Conservation (phyloP, 1,139 yeast genomes). For the Magnusiomyces tetraspermus region DNA sequence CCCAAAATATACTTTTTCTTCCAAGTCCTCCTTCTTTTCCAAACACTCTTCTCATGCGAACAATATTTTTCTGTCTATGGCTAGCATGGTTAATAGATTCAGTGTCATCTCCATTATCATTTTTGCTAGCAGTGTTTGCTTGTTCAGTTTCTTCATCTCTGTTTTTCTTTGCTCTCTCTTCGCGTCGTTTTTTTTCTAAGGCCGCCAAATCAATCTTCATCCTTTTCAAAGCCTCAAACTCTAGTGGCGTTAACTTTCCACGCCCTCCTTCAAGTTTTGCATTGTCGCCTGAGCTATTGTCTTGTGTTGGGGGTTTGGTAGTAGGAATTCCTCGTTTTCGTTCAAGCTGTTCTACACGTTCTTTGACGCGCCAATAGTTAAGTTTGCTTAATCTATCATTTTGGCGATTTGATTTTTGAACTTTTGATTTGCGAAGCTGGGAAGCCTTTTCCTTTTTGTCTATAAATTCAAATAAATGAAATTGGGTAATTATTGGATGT, state of each 20-base stretch:
- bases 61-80: neutral
- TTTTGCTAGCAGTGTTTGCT: neutral
- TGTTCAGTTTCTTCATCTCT: constrained; percentile 2
- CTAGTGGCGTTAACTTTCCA: constrained; percentile 9
- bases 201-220: constrained; percentile 20
- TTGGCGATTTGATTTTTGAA: constrained; percentile 19
- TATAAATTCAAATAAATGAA: neutral
- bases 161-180: constrained; percentile 19
- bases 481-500: neutral
- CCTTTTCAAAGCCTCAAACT: constrained; percentile 18
- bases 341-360: constrained; percentile 20
- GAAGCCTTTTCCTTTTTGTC: constrained; percentile 25
- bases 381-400: constrained; percentile 18
- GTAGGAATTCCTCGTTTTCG: neutral
- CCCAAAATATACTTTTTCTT: constrained; percentile 25
- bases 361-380: constrained; percentile 18
- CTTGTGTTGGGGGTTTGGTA: neutral
- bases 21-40: constrained; percentile 14
- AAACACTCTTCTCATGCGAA: constrained; percentile 9
- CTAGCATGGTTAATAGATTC: too few relatives aligned
- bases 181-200: constrained; percentile 16
- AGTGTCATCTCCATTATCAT: too few relatives aligned
- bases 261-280: constrained; percentile 2
- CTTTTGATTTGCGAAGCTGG: constrained; percentile 24
- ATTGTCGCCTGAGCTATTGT: neutral